Percentiles rank a stretch among this genome's conserved stretches.
Conservation (phyloP, 2,329 filamentous ascomycete species). For the Ceratocystis albifundus region DNA sequence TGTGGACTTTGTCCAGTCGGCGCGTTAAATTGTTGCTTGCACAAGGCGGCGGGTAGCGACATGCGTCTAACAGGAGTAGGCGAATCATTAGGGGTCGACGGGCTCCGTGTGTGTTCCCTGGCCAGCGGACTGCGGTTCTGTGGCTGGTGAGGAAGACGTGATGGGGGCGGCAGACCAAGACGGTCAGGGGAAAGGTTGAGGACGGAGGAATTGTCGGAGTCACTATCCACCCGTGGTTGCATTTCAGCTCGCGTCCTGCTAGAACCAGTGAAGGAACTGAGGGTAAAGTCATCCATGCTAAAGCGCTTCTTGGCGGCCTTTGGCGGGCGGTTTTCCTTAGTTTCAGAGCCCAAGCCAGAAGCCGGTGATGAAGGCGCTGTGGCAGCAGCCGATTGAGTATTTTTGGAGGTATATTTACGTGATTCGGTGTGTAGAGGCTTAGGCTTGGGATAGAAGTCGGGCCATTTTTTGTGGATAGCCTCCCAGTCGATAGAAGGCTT, state of each 20-base stretch:
- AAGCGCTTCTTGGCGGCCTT: slow-evolving; percentile 23
- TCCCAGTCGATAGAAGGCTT: slow-evolving; percentile 37
- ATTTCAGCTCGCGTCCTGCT: slow-evolving; percentile 39
- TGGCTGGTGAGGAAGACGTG: slow-evolving; percentile 27
- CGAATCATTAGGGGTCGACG: slow-evolving; percentile 26
- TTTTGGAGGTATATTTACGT: slow-evolving; percentile 10
- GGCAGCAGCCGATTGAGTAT: slow-evolving; percentile 14
- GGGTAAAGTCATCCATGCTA: slow-evolving; percentile 35
- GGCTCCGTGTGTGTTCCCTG: slow-evolving; percentile 30
- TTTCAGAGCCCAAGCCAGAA: slow-evolving; percentile 24
- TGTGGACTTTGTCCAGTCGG: slow-evolving; percentile 12
- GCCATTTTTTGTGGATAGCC: slow-evolving; percentile 41
- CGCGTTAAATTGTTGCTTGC: slow-evolving; percentile 13
- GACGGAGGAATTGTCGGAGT: slow-evolving; percentile 39
- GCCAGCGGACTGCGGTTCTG: slow-evolving; percentile 33
- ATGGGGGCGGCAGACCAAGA: slow-evolving; percentile 29
- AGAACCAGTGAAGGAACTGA: slow-evolving; percentile 33
- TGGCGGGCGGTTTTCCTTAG: slow-evolving; percentile 40
- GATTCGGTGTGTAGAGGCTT: slow-evolving; percentile 27
- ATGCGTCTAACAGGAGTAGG: slow-evolving; percentile 20
- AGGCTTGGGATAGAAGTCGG: slow-evolving; percentile 39
- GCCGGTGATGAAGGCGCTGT: slow-evolving; percentile 14
- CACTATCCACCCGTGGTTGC: slow-evolving; percentile 44
- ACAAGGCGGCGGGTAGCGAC: slow-evolving; percentile 22
- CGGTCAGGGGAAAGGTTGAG: slow-evolving; percentile 29